Evolutionary conservation across 306 rosid genomes (phyloP).

Genomic region (Vigna mungo): DNA sequence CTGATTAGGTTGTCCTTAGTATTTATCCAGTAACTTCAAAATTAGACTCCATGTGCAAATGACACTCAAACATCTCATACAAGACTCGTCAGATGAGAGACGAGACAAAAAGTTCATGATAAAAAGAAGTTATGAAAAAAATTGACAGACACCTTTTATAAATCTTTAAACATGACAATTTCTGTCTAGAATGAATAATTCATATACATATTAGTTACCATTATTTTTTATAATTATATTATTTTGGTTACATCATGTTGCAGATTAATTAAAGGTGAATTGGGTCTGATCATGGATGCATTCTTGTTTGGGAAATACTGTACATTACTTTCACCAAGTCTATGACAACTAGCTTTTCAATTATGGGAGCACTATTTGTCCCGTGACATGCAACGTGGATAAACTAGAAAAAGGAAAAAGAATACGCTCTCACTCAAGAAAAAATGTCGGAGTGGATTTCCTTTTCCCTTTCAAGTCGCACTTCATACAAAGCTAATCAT

Average conservation of each 20-base stretch:
- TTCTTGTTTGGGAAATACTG: not conserved
- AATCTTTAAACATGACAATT: no score
- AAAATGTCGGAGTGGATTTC: slow-evolving; percentile 4
- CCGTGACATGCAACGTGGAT: slow-evolving; percentile 44
- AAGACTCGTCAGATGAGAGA: not conserved
- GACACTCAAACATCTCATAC: not conserved
- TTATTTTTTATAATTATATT: not conserved
- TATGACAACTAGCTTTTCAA: slow-evolving; percentile 7
- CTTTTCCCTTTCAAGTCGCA: not conserved
- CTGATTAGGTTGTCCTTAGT: no score
- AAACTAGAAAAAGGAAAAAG: not conserved
- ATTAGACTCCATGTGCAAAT: not conserved
- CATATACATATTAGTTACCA: not conserved
- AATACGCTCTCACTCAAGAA: not conserved
- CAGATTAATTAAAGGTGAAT: not conserved
- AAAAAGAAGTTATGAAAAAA: no score
- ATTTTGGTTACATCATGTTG: not conserved
- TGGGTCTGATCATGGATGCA: not conserved
- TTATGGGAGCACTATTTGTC: slow-evolving; percentile 42
- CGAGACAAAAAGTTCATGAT: not conserved
- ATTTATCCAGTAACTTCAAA: no score
- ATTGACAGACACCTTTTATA: no score
- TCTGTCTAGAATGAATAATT: no score
- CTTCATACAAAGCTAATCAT: slow-evolving; percentile 19
- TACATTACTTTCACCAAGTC: not conserved